Conservation (phyloP, 2,329 filamentous ascomycete genomes). For the Alternaria atra region DNA sequence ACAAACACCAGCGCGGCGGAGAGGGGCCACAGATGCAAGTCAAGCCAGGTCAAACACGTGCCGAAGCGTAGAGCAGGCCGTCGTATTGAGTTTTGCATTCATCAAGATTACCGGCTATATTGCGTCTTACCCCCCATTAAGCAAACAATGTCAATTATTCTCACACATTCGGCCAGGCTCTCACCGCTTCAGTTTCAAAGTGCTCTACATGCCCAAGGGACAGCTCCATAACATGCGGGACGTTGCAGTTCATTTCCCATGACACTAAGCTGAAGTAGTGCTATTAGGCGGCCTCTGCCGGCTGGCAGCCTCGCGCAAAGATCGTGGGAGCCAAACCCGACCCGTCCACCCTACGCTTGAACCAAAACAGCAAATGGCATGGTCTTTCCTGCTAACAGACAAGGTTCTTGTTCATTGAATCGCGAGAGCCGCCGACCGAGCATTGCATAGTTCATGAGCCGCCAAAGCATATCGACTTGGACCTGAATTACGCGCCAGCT, state of each 20-base stretch:
- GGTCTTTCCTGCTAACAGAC: constrained; percentile 7
- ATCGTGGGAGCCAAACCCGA: not conserved
- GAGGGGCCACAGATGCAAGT: constrained; percentile 15
- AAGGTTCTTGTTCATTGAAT: constrained; percentile 16
- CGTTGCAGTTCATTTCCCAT: constrained; percentile 2
- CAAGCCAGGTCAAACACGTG: constrained; percentile 15
- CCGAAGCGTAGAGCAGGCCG: constrained; percentile 12
- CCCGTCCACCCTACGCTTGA: constrained; percentile 23
- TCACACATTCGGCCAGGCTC: constrained; percentile 31
- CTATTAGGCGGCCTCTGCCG: constrained; percentile 12
- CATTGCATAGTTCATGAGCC: constrained; percentile 9
- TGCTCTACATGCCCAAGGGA: constrained; percentile 2
- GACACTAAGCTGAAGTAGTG: constrained; percentile 8
- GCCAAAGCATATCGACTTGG: constrained; percentile 1
- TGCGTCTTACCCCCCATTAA: constrained; percentile 17
- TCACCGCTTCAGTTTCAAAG: constrained; percentile 32
- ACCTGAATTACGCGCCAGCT: constrained; percentile 17
- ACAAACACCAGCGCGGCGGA: constrained; percentile 5
- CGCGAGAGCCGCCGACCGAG: constrained; percentile 16
- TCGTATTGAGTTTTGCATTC: constrained; percentile 6
- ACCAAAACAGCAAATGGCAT: constrained; percentile 36
- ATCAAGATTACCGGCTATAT: constrained; percentile 27
- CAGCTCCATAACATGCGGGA: constrained; percentile 1
- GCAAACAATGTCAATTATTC: constrained; percentile 9
- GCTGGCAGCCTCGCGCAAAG: constrained; percentile 19